Conservation (phyloP, 164 flowering plant species). For the Litsea cubeba region DNA sequence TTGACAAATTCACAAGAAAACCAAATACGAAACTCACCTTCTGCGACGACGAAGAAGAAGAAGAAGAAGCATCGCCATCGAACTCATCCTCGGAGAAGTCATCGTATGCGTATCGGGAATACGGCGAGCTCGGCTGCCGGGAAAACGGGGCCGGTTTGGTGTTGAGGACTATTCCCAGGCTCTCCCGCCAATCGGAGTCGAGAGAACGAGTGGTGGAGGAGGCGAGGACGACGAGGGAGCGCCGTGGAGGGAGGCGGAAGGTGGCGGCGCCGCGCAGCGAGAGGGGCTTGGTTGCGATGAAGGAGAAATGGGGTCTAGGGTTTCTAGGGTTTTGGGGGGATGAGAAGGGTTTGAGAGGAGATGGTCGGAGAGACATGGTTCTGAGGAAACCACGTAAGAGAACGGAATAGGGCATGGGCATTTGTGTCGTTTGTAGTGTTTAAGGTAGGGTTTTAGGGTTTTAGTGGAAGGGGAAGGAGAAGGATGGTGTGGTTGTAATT, state of each 20-base stretch:
- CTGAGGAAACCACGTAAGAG: slow-evolving; percentile 7
- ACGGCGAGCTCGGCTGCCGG: slow-evolving; percentile 18
- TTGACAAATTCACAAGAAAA: neutral
- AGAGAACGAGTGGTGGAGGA: slow-evolving; percentile 15
- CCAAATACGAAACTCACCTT: slow-evolving; percentile 16
- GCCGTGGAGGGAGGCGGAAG: slow-evolving; percentile 56
- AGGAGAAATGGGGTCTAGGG: slow-evolving; percentile 25
- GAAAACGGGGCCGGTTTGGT: slow-evolving; percentile 13
- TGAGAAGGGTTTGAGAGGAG: neutral
- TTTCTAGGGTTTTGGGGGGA: slow-evolving; percentile 9
- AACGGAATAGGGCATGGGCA: neutral
- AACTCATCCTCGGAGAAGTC: slow-evolving; percentile 49
- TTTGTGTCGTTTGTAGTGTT: too few relatives aligned
- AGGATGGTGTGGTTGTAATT: neutral
- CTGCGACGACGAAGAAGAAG: slow-evolving; percentile 9
- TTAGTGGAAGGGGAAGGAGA: neutral
- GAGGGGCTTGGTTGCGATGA: slow-evolving; percentile 36
- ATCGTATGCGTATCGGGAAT: slow-evolving; percentile 23
- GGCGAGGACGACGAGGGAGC: slow-evolving; percentile 28
- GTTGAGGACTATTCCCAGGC: slow-evolving; percentile 11
- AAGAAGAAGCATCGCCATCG: slow-evolving; percentile 19
- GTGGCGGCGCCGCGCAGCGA: slow-evolving; percentile 33
- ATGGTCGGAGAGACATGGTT: slow-evolving; percentile 18
- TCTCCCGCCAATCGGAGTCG: slow-evolving; percentile 17
- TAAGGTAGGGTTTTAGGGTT: too few relatives aligned